Percentiles rank a stretch among this genome's conserved stretches.
phyloP scores from a whole-genome alignment of 2,329 filamentous ascomycete genomes.

The Epichloe coenophiala region DNA sequence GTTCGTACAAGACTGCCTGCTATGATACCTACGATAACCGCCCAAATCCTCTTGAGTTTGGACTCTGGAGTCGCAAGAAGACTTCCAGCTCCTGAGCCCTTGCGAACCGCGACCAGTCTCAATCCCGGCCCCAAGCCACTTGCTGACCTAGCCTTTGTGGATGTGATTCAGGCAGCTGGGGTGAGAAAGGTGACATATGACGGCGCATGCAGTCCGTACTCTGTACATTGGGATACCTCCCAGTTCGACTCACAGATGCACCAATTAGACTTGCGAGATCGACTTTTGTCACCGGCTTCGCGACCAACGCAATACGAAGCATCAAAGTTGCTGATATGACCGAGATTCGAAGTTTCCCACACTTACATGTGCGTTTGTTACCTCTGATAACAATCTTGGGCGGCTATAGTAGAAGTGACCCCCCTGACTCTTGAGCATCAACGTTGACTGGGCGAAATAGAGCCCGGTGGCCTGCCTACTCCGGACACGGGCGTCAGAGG shows the following conservation, averaged over 20 bases:
- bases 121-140: constrained; percentile 10
- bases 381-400: background rate
- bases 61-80: too few species aligned
- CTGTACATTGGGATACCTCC: constrained; percentile 9
- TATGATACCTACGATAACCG: too few species aligned
- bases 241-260: background rate
- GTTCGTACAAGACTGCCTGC: too few species aligned
- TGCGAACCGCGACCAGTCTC: too few species aligned
- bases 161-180: constrained; percentile 5
- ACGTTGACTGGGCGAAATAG: background rate
- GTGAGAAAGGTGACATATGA: constrained; percentile 10
- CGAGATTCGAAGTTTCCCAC: background rate
- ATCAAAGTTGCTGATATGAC: too few species aligned
- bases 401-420: too few species aligned
- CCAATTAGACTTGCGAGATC: background rate
- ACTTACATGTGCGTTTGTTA: background rate
- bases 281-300: background rate
- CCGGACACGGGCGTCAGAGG: background rate
- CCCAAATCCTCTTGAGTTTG: too few species aligned
- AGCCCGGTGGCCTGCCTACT: too few species aligned
- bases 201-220: constrained; percentile 1
- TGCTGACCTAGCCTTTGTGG: constrained; percentile 10
- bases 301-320: background rate
- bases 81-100: too few species aligned
- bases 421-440: background rate